Conservation (phyloP, 1,284 basidiomycete genomes). For the Puccinia sorghi region DNA sequence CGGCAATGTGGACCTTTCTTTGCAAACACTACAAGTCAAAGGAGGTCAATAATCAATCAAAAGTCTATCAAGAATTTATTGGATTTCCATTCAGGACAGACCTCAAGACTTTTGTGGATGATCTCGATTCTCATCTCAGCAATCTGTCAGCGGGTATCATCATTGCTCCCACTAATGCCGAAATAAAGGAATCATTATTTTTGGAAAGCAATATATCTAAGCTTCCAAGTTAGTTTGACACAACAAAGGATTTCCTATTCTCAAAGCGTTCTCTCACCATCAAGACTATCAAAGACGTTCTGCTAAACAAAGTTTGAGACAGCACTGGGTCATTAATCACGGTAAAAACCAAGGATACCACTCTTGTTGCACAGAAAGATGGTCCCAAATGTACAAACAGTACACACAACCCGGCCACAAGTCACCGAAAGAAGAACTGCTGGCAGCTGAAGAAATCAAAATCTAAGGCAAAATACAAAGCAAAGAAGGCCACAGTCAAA, state of each 20-base stretch:
- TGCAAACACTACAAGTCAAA: background rate
- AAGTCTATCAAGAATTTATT: background rate
- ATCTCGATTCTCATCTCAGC: background rate
- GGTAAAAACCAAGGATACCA: background rate
- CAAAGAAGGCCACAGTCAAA: background rate
- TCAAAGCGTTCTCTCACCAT: background rate
- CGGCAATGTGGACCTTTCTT: background rate
- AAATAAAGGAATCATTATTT: background rate
- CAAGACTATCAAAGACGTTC: background rate
- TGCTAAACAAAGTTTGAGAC: background rate
- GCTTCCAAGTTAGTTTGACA: background rate
- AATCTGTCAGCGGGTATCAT: background rate
- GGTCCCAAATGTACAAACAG: background rate
- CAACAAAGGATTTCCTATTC: background rate
- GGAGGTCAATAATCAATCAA: background rate
- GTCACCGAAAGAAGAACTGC: background rate
- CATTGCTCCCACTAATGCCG: background rate
- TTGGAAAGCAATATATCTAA: background rate
- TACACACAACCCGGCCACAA: background rate
- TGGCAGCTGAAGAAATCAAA: background rate
- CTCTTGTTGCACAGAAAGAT: background rate
- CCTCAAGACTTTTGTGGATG: background rate
- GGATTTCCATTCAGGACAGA: background rate
- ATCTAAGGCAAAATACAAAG: background rate
- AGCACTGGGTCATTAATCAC: background rate